These are phyloP conservation scores for Solanum chacoense DNA, from an alignment of 305 asterid genomes.

Conservation along the genomic window DNA sequence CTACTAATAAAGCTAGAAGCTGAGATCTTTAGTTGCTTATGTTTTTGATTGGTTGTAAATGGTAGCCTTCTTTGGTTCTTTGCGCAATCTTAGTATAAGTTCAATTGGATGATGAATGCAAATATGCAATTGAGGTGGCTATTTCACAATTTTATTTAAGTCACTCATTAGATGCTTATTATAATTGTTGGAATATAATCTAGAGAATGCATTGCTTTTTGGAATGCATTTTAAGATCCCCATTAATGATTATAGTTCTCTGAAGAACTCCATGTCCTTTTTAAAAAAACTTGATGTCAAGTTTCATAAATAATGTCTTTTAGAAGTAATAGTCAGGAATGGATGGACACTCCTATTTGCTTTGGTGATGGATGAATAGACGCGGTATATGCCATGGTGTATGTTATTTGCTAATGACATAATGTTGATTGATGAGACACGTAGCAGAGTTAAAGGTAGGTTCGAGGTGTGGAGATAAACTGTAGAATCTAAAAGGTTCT, in stretches of 20 bases:
- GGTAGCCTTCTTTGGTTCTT: neutral
- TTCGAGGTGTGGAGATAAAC: neutral
- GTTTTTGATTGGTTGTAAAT: neutral
- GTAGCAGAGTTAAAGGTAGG: neutral
- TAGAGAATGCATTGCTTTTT: neutral
- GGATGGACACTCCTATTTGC: neutral
- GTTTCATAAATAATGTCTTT: neutral
- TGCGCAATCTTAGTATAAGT: neutral
- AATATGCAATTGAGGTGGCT: neutral
- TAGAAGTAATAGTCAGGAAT: neutral
- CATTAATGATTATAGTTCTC: neutral
- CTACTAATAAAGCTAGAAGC: neutral
- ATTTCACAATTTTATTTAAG: neutral
- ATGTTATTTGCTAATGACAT: neutral
- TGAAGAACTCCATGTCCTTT: neutral
- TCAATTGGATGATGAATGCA: neutral
- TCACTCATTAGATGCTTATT: neutral
- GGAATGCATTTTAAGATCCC: neutral
- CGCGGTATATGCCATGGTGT: neutral
- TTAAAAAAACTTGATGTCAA: neutral
- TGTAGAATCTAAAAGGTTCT: neutral
- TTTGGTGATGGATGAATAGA: neutral
- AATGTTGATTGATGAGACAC: neutral
- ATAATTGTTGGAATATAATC: neutral
- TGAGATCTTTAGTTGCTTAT: neutral